Evolutionary conservation across 805 yeast species (phyloP), one percentile per base, ranked within the genome.

Genomic region (Monosporozyma aerobia): DNA sequence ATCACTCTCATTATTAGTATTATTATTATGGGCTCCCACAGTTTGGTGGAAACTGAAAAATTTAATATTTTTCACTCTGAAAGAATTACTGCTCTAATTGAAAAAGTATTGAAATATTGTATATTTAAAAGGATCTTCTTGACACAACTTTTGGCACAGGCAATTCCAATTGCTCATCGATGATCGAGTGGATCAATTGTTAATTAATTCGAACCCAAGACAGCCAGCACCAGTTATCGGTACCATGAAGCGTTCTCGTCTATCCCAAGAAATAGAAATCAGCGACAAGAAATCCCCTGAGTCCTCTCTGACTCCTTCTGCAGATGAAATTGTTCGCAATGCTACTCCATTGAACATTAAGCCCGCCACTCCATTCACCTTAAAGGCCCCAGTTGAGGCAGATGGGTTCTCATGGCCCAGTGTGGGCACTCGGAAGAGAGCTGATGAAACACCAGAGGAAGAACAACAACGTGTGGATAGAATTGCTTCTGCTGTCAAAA

Each of bases 321-420:
- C 19, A 5, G 44, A 40, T 6, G 45, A 22, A 13, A 43, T 43
- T 43, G 30, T 43, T 13, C 30, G 45, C 14, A 22, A 43, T 43
- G 27, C 66, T 49, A 79, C 90, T 0, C 90, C 90, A 14, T 72
- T 85, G 53, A 83, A 78, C 59, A 83, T 89, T 3, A 75, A 90
- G 62, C 87, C 89, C 1, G 90, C 90, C 0, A 81, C 90, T 4
- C 95, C 96, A 22, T 85, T 83, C 65, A 86, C 95, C 2, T 68
- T 85, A 51, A 83, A 81, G 57, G 90, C 96, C 0, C 94, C 96
- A 19, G 84, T 90, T 35, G 96, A 89, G 63, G 81, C 78, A 45
- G 96, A 88, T 69, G 97, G 97, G 0, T 77, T 92, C 47, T 88
- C 96, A 45, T 92, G 97, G 96, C 98, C 97, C 16, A 82, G 90